Evolutionary conservation across 1,284 basidiomycete genomes (phyloP), one percentile per base, ranked within the genome.

Genomic region (Sanghuangporus baumii): DNA sequence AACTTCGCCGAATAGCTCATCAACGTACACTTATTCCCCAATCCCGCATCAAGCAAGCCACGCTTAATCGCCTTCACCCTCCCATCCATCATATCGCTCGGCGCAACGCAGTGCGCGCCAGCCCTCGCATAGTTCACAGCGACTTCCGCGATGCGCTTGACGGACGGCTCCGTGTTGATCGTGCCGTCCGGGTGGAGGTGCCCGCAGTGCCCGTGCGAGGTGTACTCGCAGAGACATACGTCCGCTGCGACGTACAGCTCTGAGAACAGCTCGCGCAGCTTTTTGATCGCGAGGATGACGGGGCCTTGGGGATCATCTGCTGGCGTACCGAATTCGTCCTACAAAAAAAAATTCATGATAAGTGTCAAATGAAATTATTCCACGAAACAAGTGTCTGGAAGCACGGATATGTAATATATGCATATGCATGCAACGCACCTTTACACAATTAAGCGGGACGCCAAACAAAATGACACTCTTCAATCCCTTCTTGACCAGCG

Each of bases 1-100:
- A 99, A 99, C 75, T 99, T 99, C 65, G 97, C 97, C n/a, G 93
- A 92, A 75, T 99, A 99, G 55, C 90, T 88, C 97, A 99, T 99
- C 46, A 99, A 80, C 3, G 92, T 91, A 72, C 93, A 91, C 70
- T 86, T 83, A 78, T 96, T 98, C 3, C 87, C 94, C 57, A 87
- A 81, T 12, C 94, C 93, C 46, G 82, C 83, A 65, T 93, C 86
- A 63, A 97, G 91, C 62, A 99, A 79, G 1, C 82, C 85, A 46
- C 85, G 79, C 76, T 98, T 99, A 77, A 99, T 99, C 8, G 88
- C 86, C 63, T 84, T 86, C 65, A 99, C 88, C 26, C 96, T 82
- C 0, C 96, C 96, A 73, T 99, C 97, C 96, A 99, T 99, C 97
- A 99, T 99, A 75, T 99, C 97, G 72, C 94, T 97, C 1, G 97